Evolutionary conservation across 2,329 filamentous ascomycete species (phyloP), one percentile per base, ranked within the genome.

Genomic region (Botrytis tulipae): DNA sequence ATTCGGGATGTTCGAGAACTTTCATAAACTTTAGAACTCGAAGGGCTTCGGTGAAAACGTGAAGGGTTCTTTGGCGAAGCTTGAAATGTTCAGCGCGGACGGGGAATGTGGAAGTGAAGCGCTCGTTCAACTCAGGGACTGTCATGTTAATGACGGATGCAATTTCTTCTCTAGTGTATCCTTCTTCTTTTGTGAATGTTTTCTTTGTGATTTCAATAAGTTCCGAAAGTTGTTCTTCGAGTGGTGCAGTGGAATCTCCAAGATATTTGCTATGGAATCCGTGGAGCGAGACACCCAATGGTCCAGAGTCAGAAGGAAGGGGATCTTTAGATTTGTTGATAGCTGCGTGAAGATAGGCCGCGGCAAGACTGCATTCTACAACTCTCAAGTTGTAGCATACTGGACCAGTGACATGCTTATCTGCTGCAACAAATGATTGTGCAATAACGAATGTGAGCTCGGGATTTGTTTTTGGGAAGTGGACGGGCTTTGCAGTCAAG

Each of bases 361-460:
- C 94, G 4, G 96, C 96, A 46, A 99, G 87, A 71, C 92, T 96
- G 84, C 94, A 97, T 84, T 99, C 96, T 54, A 98, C 96, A 1
- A 99, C 96, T 42, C 96, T 92, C 37, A 99, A 88, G 82, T 99
- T 99, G 86, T 98, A 99, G 86, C 95, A 94, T 76, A 97, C 91
- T 0, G 95, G 95, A 0, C 92, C 96, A 1, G 95, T 97, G 75
- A 95, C 92, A 80, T 96, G 93, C 84, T 99, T 99, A 86, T 98
- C 95, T 8, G 95, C 93, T 25, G 92, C 92, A 75, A 99, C 92
- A 82, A 97, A 97, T 74, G 93, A 97, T 82, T 99, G 96, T 12
- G 95, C 95, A 77, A 98, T 94, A 76, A 99, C 87, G 83, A 99
- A 98, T 77, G 91, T 94, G 72, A 98, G 87, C 78, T 97, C 93